Evolutionary conservation across 306 rosid species (phyloP).

Genomic region (Acacia confusa): DNA sequence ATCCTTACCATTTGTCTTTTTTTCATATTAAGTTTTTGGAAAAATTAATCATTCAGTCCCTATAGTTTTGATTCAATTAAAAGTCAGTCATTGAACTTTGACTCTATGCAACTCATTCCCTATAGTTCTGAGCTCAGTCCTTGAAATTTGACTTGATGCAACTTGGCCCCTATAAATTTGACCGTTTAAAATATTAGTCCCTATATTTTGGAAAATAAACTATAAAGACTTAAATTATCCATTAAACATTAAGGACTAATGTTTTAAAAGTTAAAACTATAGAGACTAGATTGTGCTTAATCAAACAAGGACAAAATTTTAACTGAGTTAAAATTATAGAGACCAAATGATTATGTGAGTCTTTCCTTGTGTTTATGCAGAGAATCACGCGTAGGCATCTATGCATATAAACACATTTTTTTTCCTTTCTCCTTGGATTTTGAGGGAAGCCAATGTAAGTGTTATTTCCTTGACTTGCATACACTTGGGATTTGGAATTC

Average conservation of each 20-base stretch:
- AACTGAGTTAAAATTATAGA: neutral
- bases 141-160: neutral
- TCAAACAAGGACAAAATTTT: neutral
- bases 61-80: neutral
- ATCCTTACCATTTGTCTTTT: slow-evolving; percentile 54
- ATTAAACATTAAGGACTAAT: too few species aligned
- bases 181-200: neutral
- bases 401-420: neutral
- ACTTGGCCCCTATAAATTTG: neutral
- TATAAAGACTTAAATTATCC: neutral
- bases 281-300: neutral
- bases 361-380: neutral
- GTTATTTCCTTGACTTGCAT: slow-evolving; percentile 84
- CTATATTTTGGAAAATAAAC: neutral
- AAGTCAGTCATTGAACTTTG: neutral
- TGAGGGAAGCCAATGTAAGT: neutral
- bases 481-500: slow-evolving; percentile 99
- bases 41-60: neutral
- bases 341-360: neutral
- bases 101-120: neutral
- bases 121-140: too few species aligned
- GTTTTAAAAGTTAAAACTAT: neutral
- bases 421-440: slow-evolving; percentile 20
- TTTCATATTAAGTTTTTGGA: neutral
- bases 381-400: neutral